Percentiles rank a stretch among this genome's conserved stretches.
Conservation (phyloP, 164 flowering plant genomes). For the Aristolochia californica region DNA sequence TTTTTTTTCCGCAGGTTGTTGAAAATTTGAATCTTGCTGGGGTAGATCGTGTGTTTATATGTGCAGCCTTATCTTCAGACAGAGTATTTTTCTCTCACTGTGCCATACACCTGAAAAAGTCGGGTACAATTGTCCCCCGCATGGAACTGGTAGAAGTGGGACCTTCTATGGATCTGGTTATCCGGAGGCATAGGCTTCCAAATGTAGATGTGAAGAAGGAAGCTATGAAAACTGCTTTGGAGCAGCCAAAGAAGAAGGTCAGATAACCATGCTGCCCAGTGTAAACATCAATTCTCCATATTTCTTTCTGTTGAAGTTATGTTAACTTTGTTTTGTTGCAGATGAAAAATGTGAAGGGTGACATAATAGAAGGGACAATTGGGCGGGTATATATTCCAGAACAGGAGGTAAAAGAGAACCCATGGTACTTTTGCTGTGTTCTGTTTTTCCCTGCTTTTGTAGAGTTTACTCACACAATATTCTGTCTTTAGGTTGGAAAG, state of each 20-base stretch:
- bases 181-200: conserved; percentile 86
- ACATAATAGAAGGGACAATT: conserved; percentile 46
- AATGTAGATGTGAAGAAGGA: conserved; percentile 58
- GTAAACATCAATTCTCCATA: not conserved
- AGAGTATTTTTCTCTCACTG: conserved; percentile 70
- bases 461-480: not conserved
- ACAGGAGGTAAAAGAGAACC: conserved; percentile 53
- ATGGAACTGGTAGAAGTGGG: conserved; percentile 91
- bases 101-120: conserved; percentile 74
- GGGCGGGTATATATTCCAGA: conserved; percentile 87
- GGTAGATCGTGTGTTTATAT: conserved; percentile 63
- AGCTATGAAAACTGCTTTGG: conserved; percentile 61
- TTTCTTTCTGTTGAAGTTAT: not conserved
- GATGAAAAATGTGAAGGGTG: conserved; percentile 71
- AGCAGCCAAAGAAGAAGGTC: conserved; percentile 73
- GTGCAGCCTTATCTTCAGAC: conserved; percentile 66
- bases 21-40: conserved; percentile 86
- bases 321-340: conserved; percentile 20
- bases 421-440: not conserved
- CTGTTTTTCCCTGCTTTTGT: not conserved
- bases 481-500: conserved; percentile 39
- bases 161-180: conserved; percentile 88
- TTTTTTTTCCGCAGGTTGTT: conserved; percentile 43
- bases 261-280: not conserved
- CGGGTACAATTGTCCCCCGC: conserved; percentile 75